Percentiles rank a stretch among this genome's conserved stretches.
Evolutionary conservation across 176 grass and related monocot genomes (phyloP).

Genomic region (Oryza officinalis): DNA sequence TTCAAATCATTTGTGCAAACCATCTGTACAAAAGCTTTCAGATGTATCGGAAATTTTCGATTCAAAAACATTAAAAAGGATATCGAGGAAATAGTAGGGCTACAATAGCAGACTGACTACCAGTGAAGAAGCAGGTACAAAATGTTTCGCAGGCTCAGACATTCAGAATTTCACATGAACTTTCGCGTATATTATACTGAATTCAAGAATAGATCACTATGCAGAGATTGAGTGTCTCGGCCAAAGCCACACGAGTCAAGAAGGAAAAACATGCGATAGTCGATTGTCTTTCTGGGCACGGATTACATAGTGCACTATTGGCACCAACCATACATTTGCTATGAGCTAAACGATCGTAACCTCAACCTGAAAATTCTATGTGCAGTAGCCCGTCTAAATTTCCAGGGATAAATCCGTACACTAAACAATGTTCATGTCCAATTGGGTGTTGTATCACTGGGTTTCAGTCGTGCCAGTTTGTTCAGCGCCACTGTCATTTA

Average conservation of each 20-base stretch:
- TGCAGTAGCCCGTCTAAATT: slow-evolving; percentile 26
- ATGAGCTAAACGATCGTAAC: slow-evolving; percentile 39
- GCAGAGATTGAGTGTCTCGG: not conserved
- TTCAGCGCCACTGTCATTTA: slow-evolving; percentile 25
- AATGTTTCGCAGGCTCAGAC: not conserved
- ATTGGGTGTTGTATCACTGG: slow-evolving; percentile 40
- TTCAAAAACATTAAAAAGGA: no score
- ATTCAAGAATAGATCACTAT: slow-evolving; percentile 20
- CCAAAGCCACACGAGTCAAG: slow-evolving; percentile 9
- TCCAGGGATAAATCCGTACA: slow-evolving; percentile 39
- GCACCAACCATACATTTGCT: not conserved
- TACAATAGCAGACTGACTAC: not conserved
- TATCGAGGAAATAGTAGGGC: not conserved
- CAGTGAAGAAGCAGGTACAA: not conserved
- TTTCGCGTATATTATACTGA: not conserved
- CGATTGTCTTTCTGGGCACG: slow-evolving; percentile 3
- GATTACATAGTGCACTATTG: not conserved
- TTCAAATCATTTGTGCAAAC: not conserved
- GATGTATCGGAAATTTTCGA: no score
- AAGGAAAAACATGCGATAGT: not conserved
- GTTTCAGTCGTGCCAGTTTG: slow-evolving; percentile 43
- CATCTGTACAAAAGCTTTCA: no score
- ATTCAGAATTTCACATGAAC: slow-evolving; percentile 9
- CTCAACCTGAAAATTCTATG: slow-evolving; percentile 42
- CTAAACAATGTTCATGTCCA: slow-evolving; percentile 25